A percentile compares a stretch with the other conserved stretches of the same genome.
These are phyloP conservation scores for Xylaria venustula DNA, from an alignment of 495 filamentous ascomycete genomes.

Conservation along the genomic window DNA sequence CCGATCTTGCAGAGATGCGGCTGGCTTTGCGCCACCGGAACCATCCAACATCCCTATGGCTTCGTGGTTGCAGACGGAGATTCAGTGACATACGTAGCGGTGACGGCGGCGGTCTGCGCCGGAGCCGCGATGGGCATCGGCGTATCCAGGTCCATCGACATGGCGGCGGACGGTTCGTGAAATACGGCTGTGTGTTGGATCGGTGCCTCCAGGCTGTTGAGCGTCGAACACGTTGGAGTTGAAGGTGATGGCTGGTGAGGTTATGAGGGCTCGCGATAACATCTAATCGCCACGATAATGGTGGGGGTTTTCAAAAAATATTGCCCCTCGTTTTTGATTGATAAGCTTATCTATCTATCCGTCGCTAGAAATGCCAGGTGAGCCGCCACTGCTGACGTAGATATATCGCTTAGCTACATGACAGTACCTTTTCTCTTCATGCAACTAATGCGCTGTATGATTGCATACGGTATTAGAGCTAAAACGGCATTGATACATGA, in stretches of 20 bases:
- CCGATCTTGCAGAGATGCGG: not conserved
- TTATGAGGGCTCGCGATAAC: not conserved
- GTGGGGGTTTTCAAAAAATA: slow-evolving; percentile 17
- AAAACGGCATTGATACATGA: too few species aligned
- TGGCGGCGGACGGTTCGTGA: not conserved
- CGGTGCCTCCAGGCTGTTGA: not conserved
- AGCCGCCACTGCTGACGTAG: not conserved
- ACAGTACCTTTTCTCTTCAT: too few species aligned
- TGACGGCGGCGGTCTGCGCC: slow-evolving; percentile 5
- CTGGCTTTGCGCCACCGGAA: not conserved
- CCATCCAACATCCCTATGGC: not conserved
- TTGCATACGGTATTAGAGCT: too few species aligned
- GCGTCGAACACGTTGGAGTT: not conserved
- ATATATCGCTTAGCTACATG: too few species aligned
- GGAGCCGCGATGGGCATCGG: slow-evolving; percentile 30
- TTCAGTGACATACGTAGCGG: slow-evolving; percentile 21
- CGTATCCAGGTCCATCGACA: slow-evolving; percentile 33
- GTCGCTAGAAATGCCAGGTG: not conserved
- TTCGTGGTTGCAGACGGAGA: not conserved
- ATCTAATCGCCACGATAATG: not conserved
- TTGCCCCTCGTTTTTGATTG: slow-evolving; percentile 21
- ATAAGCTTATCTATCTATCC: slow-evolving; percentile 14
- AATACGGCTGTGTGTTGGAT: not conserved
- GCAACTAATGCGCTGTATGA: too few species aligned
- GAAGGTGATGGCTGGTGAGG: not conserved